Evolutionary conservation across 441 rosid genomes (phyloP).

Genomic region (Omphalea diandra): DNA sequence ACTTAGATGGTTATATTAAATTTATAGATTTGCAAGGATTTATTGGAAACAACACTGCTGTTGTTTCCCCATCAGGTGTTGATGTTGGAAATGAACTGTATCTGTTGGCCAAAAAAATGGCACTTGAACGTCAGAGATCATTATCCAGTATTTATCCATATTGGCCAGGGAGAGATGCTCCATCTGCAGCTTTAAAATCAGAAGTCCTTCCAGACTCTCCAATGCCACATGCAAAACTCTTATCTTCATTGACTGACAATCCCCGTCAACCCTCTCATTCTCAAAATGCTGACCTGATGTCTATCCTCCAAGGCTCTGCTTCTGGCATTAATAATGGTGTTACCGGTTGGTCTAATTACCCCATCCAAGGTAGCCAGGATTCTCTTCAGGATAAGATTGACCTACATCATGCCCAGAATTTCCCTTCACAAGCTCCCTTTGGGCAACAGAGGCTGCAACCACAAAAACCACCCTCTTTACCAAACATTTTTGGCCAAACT

Average conservation of each 20-base stretch:
- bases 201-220: slow-evolving; percentile 51
- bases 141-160: slow-evolving; percentile 50
- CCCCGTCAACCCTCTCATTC: slow-evolving; percentile 48
- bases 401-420: slow-evolving; percentile 49
- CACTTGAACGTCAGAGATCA: slow-evolving; percentile 77
- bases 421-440: slow-evolving; percentile 56
- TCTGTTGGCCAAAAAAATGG: slow-evolving; percentile 72
- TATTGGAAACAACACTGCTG: slow-evolving; percentile 48
- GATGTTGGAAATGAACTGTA: slow-evolving; percentile 66
- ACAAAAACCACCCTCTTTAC: slow-evolving; percentile 45
- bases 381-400: slow-evolving; percentile 61
- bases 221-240: slow-evolving; percentile 36
- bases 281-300: slow-evolving; percentile 70
- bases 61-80: slow-evolving; percentile 42
- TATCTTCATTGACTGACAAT: slow-evolving; percentile 39
- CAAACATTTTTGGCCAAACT: slow-evolving; percentile 64
- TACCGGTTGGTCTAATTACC: slow-evolving; percentile 63
- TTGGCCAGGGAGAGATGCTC: slow-evolving; percentile 80
- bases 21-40: slow-evolving; percentile 67
- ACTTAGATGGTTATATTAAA: slow-evolving; percentile 24
- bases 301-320: slow-evolving; percentile 73
- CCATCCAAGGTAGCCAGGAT: slow-evolving; percentile 50
- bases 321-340: slow-evolving; percentile 51
- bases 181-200: slow-evolving; percentile 55
- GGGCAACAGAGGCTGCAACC: slow-evolving; percentile 69